Conservation (phyloP, 2,329 filamentous ascomycete species). For the Diaporthe amygdali region DNA sequence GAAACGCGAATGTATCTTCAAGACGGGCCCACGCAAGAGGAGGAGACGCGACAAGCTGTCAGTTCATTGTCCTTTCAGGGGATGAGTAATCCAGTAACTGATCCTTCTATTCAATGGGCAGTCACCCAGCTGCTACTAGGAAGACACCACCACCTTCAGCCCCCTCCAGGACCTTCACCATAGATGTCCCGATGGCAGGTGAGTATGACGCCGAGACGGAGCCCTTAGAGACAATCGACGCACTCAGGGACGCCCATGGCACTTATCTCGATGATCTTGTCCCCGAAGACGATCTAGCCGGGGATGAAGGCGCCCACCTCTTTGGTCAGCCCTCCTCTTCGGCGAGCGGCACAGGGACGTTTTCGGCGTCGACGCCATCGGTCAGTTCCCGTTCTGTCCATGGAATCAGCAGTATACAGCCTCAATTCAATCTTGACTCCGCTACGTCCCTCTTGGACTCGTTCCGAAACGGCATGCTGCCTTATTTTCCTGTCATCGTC, state of each 20-base stretch:
- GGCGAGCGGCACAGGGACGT: constrained; percentile 17
- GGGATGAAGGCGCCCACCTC: constrained; percentile 14
- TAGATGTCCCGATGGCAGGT: constrained; percentile 54
- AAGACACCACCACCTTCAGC: constrained; percentile 40
- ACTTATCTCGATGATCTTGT: constrained; percentile 42
- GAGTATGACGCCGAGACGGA: constrained; percentile 39
- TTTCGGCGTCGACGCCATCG: constrained; percentile 36
- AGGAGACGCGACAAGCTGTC: constrained; percentile 50
- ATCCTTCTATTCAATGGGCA: background rate
- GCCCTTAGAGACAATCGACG: constrained; percentile 42
- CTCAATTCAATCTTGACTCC: constrained; percentile 61
- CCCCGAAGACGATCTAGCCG: constrained; percentile 26
- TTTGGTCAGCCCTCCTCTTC: constrained; percentile 26
- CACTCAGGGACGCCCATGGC: constrained; percentile 49
- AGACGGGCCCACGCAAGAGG: constrained; percentile 55
- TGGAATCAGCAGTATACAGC: constrained; percentile 43
- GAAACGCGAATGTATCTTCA: constrained; percentile 59
- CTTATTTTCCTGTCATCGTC: constrained; percentile 49
- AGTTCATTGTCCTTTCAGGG: constrained; percentile 28
- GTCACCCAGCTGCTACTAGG: constrained; percentile 20
- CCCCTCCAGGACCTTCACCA: constrained; percentile 56
- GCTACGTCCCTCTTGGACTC: constrained; percentile 49
- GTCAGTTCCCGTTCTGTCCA: constrained; percentile 39
- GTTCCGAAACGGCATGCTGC: constrained; percentile 48
- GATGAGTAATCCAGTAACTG: background rate